Percentiles rank a stretch among this genome's conserved stretches.
Evolutionary conservation across 2,329 filamentous ascomycete genomes (phyloP).

Genomic region (Xylaria hypoxylon): DNA sequence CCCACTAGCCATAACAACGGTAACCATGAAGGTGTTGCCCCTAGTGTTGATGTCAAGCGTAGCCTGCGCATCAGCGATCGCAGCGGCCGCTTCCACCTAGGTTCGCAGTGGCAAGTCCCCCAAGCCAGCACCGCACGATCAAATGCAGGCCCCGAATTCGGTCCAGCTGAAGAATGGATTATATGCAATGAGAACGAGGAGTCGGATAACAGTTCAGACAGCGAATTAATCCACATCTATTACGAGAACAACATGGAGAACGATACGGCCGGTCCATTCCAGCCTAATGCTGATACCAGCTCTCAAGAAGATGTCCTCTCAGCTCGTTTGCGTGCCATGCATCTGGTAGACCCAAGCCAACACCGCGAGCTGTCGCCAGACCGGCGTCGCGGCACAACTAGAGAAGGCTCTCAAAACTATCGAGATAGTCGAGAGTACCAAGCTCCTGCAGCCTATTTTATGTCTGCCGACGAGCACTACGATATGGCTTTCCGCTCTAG

Average conservation of each 20-base stretch:
- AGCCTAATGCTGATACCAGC: background rate
- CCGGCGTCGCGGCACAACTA: too few species aligned
- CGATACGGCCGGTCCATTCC: too few species aligned
- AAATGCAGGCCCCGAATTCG: constrained; percentile 2
- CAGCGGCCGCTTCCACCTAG: constrained; percentile 20
- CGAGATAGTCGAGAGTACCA: background rate
- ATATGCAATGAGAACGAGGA: too few species aligned
- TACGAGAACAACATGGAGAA: too few species aligned
- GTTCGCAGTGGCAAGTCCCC: constrained; percentile 34
- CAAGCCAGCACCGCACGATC: constrained; percentile 3
- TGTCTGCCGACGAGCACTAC: background rate
- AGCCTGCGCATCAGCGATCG: constrained; percentile 9
- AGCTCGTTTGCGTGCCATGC: background rate
- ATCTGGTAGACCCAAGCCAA: background rate
- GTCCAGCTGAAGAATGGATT: background rate
- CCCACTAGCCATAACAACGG: too few species aligned
- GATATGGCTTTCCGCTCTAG: too few species aligned
- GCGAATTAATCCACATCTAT: background rate
- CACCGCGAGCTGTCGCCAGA: background rate
- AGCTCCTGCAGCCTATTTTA: background rate
- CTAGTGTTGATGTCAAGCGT: constrained; percentile 2
- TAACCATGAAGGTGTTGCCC: too few species aligned
- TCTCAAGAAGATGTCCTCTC: background rate
- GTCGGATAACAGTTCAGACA: too few species aligned
- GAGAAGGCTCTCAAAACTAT: background rate